phyloP scores from a whole-genome alignment of 345 rosid genomes.

The Passiflora organensis region DNA sequence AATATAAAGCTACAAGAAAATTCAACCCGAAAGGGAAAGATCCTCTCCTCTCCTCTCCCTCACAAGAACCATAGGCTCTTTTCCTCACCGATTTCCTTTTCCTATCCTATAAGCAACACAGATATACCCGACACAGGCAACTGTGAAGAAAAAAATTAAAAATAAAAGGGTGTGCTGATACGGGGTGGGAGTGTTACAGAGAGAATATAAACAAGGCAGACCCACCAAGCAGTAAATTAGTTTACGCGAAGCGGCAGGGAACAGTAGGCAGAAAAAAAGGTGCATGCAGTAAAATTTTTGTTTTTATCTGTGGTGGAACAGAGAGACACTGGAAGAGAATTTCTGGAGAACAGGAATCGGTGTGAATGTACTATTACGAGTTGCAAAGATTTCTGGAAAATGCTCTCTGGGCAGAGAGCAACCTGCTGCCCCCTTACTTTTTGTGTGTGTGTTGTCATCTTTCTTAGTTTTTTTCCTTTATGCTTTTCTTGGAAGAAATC shows the following conservation, averaged over 20 bases:
- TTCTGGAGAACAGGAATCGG: slow-evolving; percentile 21
- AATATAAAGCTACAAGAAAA: slow-evolving; percentile 19
- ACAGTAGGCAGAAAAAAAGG: slow-evolving; percentile 2
- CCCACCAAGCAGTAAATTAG: background rate
- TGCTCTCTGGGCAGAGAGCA: slow-evolving; percentile 33
- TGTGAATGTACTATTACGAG: background rate
- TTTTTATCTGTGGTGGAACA: slow-evolving; percentile 1
- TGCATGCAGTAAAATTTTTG: slow-evolving; percentile 9
- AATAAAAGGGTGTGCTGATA: background rate
- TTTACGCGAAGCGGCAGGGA: background rate
- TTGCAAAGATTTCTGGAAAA: slow-evolving; percentile 48
- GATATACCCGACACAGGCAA: slow-evolving; percentile 8
- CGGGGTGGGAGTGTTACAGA: too few relatives aligned
- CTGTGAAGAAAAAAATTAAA: background rate
- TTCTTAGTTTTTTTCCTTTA: background rate
- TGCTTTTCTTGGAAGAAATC: background rate
- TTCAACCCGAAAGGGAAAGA: slow-evolving; percentile 44
- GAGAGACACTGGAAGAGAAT: slow-evolving; percentile 10
- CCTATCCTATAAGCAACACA: slow-evolving; percentile 9
- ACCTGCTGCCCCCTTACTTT: slow-evolving; percentile 12
- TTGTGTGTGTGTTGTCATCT: slow-evolving; percentile 9
- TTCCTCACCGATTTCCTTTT: background rate
- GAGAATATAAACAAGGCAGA: background rate
- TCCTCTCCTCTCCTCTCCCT: slow-evolving; percentile 36
- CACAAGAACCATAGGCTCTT: slow-evolving; percentile 14